Percentiles rank a stretch among this genome's conserved stretches.
phyloP scores from a whole-genome alignment of 2,329 filamentous ascomycete genomes.

The Cladosporium sp. region DNA sequence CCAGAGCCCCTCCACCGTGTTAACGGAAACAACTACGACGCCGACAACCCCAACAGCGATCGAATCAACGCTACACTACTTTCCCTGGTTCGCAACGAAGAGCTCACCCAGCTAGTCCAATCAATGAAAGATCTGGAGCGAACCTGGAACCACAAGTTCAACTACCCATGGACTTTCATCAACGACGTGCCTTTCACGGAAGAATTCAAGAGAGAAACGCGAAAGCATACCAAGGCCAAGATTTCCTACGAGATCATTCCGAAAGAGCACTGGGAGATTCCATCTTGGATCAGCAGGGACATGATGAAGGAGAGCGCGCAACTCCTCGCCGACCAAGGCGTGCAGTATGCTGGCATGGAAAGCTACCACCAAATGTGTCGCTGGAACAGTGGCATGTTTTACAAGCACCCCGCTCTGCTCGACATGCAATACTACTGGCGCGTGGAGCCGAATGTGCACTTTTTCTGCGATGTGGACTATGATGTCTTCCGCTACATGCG shows the following conservation, averaged over 20 bases:
- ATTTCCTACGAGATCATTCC: conserved; percentile 84
- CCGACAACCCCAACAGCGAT: conserved; percentile 67
- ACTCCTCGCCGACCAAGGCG: conserved; percentile 73
- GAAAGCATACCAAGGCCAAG: conserved; percentile 79
- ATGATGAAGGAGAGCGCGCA: conserved; percentile 80
- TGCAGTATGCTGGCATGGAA: conserved; percentile 83
- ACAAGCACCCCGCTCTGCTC: conserved; percentile 84
- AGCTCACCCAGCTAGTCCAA: conserved; percentile 75
- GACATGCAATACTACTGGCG: conserved; percentile 93
- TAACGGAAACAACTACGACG: conserved; percentile 66
- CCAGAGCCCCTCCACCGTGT: conserved; percentile 69
- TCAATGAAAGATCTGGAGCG: conserved; percentile 88
- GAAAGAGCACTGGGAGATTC: conserved; percentile 89
- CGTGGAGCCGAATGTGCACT: conserved; percentile 96
- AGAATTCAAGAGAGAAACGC: conserved; percentile 82
- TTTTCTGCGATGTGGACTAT: conserved; percentile 98
- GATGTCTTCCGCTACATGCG: conserved; percentile 98
- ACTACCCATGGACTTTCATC: conserved; percentile 99
- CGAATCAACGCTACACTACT: conserved; percentile 92
- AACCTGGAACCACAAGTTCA: conserved; percentile 98
- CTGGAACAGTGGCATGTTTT: conserved; percentile 98
- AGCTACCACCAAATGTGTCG: conserved; percentile 99
- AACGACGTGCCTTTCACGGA: conserved; percentile 92
- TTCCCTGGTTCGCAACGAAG: conserved; percentile 86
- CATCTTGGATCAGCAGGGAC: conserved; percentile 86